Evolutionary conservation across 1,139 yeast genomes (phyloP), one percentile per base, ranked within the genome.

Genomic region (Pichia sp.): DNA sequence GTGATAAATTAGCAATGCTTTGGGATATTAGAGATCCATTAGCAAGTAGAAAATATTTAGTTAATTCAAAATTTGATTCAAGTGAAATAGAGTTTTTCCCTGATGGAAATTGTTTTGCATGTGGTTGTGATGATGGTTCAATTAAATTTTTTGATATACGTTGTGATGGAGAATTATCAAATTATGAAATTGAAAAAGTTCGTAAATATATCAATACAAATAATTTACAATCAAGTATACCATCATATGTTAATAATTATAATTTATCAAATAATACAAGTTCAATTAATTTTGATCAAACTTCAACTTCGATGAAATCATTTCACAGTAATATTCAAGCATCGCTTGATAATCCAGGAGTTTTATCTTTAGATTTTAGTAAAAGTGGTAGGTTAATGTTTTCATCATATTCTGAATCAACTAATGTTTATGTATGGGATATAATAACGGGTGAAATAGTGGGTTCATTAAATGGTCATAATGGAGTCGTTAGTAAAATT

Each of bases 61-160:
- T 82, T 1, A 78, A 87, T 35, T 72, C 74, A 40, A 75, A 76
- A 45, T 57, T 48, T 44, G 97, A 90, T 61, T 78, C 87, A 31
- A 84, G 83, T 49, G 68, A 82, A 30, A 69, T 86, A 7, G 73
- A 76, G 54, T 78, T 80, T 60, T 84, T 84, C 62, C 89, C 90
- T 7, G 86, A 81, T 55, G 90, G 89, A 2, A 67, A 72, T 34
- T 74, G 87, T 0, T 76, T 84, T 56, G 76, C 76, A 0, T 72
- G 81, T 2, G 96, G 96, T 1, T 76, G 87, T 40, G 97, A 88
- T 58, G 95, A 87, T 62, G 92, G 94, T 1, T 63, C 74, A 0
- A 71, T 86, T n/a, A 73, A 86, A 48, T 65, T 87, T 47, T 86
- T 78, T 64, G 97, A 90, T 62, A 65, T 86, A 44, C 72, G 97